These are phyloP conservation scores for Striga asiatica DNA, from an alignment of 257 asterid genomes.

Conservation along the genomic window DNA sequence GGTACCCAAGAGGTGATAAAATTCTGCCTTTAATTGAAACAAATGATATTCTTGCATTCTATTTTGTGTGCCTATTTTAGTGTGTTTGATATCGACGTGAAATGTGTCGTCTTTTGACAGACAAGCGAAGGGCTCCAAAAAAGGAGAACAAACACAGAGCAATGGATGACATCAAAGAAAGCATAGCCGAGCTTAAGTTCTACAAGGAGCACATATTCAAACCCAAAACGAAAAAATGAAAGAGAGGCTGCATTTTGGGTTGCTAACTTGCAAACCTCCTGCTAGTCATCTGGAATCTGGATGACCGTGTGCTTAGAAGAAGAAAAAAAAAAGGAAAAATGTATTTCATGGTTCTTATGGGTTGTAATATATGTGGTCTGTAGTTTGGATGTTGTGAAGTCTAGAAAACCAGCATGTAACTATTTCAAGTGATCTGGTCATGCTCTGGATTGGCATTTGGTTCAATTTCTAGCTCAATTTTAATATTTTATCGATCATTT, in stretches of 20 bases:
- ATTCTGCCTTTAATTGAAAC: conserved; percentile 13
- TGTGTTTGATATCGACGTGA: background rate
- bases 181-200: conserved; percentile 73
- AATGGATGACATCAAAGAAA: conserved; percentile 88
- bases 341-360: background rate
- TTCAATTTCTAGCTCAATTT: background rate
- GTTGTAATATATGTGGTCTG: background rate
- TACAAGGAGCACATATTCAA: conserved; percentile 74
- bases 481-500: background rate
- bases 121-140: conserved; percentile 62
- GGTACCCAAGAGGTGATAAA: conserved; percentile 89
- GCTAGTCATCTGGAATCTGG: no score
- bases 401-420: background rate
- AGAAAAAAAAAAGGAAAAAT: background rate
- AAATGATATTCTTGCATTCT: background rate
- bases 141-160: conserved; percentile 84
- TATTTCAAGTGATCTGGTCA: background rate
- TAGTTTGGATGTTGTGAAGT: background rate
- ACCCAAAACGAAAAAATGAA: conserved; percentile 38
- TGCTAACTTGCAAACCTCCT: conserved; percentile 1
- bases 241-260: background rate
- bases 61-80: background rate
- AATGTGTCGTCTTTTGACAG: conserved; percentile 21
- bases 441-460: background rate
- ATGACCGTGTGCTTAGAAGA: no score